These are phyloP conservation scores for Gossypium laxum DNA, from an alignment of 441 rosid genomes.

Conservation along the genomic window DNA sequence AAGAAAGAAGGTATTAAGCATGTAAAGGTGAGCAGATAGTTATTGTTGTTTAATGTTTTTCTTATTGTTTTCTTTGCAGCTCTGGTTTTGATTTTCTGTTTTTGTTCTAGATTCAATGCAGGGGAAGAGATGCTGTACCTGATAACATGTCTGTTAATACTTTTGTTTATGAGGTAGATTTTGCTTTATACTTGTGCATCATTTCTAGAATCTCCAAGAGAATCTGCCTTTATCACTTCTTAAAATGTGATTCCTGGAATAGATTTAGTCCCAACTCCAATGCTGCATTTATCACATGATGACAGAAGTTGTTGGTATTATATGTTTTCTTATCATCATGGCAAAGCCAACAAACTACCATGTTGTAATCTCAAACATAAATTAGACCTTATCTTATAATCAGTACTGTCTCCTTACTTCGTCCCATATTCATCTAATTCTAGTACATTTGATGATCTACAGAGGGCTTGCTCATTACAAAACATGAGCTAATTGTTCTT, in stretches of 20 bases:
- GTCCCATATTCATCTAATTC: background rate
- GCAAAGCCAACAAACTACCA: background rate
- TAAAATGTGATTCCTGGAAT: background rate
- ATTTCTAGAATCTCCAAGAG: background rate
- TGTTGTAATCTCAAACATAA: background rate
- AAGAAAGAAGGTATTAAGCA: constrained; percentile 86
- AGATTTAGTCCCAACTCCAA: background rate
- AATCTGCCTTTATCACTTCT: constrained; percentile 3
- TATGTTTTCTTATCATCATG: background rate
- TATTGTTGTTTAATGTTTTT: constrained; percentile 5
- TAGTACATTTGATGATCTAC: background rate
- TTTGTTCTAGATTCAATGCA: constrained; percentile 67
- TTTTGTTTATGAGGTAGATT: constrained; percentile 76
- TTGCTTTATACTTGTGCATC: constrained; percentile 9
- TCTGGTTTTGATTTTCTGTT: constrained; percentile 13
- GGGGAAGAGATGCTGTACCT: constrained; percentile 88
- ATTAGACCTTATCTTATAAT: background rate
- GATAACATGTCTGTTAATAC: constrained; percentile 74
- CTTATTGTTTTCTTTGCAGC: background rate
- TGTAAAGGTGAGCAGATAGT: constrained; percentile 53
- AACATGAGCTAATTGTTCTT: background rate
- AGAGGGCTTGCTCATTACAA: background rate
- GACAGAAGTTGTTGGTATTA: background rate
- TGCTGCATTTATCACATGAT: background rate
- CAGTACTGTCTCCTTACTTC: background rate